Evolutionary conservation across 2,329 filamentous ascomycete genomes (phyloP).

Genomic region (Aspergillus texensis): DNA sequence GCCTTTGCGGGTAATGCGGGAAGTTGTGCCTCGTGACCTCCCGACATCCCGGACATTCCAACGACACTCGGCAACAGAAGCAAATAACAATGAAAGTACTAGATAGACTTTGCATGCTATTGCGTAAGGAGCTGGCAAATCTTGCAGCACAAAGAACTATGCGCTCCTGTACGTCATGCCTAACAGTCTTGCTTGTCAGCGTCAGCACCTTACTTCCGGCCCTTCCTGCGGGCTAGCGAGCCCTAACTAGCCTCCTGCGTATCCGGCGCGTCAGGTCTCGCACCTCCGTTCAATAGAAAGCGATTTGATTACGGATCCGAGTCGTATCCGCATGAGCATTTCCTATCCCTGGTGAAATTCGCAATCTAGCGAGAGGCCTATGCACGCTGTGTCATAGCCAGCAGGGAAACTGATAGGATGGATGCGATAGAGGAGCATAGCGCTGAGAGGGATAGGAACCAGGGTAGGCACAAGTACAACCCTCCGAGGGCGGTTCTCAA

Average conservation of each 20-base stretch:
- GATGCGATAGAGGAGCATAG: no score
- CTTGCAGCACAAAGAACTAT: background rate
- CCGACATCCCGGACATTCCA: background rate
- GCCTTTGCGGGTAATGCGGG: background rate
- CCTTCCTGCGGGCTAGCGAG: background rate
- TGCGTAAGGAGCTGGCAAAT: background rate
- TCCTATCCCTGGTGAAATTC: no score
- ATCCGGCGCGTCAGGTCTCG: no score
- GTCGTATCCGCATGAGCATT: no score
- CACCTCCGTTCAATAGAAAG: background rate
- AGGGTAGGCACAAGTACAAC: background rate
- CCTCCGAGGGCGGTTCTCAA: background rate
- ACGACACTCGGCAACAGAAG: background rate
- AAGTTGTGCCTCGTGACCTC: background rate
- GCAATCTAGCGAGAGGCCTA: no score
- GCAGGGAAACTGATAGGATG: no score
- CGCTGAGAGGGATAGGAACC: no score
- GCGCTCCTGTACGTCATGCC: background rate
- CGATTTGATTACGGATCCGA: background rate
- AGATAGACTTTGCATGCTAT: background rate
- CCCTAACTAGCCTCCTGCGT: background rate
- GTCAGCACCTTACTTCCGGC: background rate
- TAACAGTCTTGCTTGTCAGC: background rate
- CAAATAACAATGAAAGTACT: background rate
- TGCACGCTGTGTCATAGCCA: no score